phyloP scores from a whole-genome alignment of 208 protist species.

The Leishmania major region DNA sequence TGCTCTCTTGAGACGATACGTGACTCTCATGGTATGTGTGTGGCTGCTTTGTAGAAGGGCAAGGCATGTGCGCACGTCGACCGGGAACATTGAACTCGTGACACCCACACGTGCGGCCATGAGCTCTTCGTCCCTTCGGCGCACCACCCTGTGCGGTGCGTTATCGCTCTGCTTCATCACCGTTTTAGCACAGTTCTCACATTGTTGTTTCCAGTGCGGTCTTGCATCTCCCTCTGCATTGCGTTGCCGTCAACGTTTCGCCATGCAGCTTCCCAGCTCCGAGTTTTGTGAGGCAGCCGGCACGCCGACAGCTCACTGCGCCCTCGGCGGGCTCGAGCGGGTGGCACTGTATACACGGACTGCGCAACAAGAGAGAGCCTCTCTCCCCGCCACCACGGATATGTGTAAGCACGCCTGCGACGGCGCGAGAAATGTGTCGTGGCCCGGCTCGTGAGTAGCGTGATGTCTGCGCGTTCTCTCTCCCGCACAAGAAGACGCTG shows the following conservation, averaged over 20 bases:
- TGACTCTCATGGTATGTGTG: too few relatives aligned
- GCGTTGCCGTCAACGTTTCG: neutral
- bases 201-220: neutral
- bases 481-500: neutral
- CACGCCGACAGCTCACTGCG: neutral
- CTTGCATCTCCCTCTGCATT: neutral
- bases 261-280: too few relatives aligned
- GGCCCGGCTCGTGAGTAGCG: too few relatives aligned
- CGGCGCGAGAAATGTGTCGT: too few relatives aligned
- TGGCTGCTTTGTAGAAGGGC: neutral
- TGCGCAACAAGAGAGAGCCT: too few relatives aligned
- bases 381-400: too few relatives aligned
- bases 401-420: too few relatives aligned
- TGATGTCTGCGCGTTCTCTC: neutral
- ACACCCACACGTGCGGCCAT: neutral
- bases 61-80: too few relatives aligned
- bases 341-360: too few relatives aligned
- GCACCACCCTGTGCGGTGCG: neutral
- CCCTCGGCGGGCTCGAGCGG: too few relatives aligned
- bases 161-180: neutral
- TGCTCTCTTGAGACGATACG: too few relatives aligned
- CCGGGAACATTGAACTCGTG: conserved; percentile 17
- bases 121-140: neutral
- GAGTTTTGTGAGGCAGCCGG: neutral
- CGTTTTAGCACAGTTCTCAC: too few relatives aligned